Evolutionary conservation across 169 alveolate genomes (phyloP).

Genomic region (Plasmodium ovale): DNA sequence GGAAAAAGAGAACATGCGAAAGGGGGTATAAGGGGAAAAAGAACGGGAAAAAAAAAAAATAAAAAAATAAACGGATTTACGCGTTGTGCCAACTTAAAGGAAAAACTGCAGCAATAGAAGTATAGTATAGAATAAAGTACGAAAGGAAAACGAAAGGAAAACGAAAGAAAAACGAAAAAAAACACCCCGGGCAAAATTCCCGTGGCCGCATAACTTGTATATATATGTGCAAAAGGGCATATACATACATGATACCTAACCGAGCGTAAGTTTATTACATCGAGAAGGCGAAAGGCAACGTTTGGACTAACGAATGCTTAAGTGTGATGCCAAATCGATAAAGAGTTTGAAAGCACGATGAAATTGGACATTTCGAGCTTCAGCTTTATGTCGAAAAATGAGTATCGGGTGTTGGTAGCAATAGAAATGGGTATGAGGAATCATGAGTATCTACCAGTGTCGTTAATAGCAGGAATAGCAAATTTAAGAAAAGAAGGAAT

Average conservation of each 20-base stretch:
- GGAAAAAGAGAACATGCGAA: too few relatives aligned
- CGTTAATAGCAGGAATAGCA: conserved; percentile 96
- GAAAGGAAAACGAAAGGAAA: too few relatives aligned
- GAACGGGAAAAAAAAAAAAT: too few relatives aligned
- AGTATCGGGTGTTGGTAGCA: conserved; percentile 94
- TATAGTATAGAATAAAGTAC: too few relatives aligned
- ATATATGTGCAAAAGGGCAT: neutral
- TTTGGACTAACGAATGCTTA: neutral
- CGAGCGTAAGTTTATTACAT: too few relatives aligned
- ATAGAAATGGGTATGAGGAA: conserved; percentile 99
- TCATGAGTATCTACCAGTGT: conserved; percentile 97
- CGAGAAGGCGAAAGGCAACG: too few relatives aligned
- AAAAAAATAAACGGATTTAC: too few relatives aligned
- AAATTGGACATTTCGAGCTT: conserved; percentile 68
- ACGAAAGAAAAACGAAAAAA: too few relatives aligned
- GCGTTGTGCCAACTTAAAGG: too few relatives aligned
- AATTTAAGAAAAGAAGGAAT: conserved; percentile 94
- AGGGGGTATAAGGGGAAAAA: too few relatives aligned
- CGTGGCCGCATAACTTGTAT: neutral
- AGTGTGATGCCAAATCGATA: neutral
- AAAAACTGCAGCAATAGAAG: too few relatives aligned
- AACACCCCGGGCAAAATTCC: neutral
- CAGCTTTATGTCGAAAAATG: conserved; percentile 72
- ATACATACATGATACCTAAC: neutral
- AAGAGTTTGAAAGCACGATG: conserved; percentile 5